phyloP scores from a whole-genome alignment of 441 rosid genomes.

The Adansonia grandidieri region DNA sequence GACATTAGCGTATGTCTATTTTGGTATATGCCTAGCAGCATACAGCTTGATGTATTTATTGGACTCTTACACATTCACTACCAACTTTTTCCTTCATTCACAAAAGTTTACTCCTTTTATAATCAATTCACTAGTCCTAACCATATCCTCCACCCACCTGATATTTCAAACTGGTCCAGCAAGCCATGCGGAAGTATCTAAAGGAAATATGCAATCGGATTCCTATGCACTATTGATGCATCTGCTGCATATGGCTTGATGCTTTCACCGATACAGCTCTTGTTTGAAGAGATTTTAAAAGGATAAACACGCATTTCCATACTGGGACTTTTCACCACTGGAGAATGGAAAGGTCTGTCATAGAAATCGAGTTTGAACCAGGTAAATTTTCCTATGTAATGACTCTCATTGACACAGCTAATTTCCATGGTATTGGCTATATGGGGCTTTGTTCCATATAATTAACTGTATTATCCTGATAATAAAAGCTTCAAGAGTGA shows the following conservation, averaged over 20 bases:
- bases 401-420: constrained; percentile 45
- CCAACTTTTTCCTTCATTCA: constrained; percentile 43
- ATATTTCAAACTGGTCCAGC: constrained; percentile 37
- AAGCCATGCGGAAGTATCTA: constrained; percentile 30
- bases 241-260: constrained; percentile 40
- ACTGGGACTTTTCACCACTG: constrained; percentile 55
- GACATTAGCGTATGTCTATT: constrained; percentile 25
- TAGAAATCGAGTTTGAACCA: constrained; percentile 40
- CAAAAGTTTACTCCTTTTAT: constrained; percentile 52
- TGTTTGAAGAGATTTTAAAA: constrained; percentile 40
- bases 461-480: constrained; percentile 47
- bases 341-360: constrained; percentile 50
- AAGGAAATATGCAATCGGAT: constrained; percentile 37
- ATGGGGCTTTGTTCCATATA: constrained; percentile 63
- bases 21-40: constrained; percentile 45
- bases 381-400: constrained; percentile 49
- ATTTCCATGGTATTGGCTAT: constrained; percentile 59
- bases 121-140: constrained; percentile 47
- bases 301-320: constrained; percentile 31
- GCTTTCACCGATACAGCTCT: constrained; percentile 42
- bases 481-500: constrained; percentile 10
- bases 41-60: constrained; percentile 31
- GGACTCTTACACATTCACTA: constrained; percentile 24
- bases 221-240: constrained; percentile 42
- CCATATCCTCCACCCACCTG: constrained; percentile 45